Evolutionary conservation across 208 protist species (phyloP), one percentile per base, ranked within the genome.

Genomic region (Trypanosoma theileri): DNA sequence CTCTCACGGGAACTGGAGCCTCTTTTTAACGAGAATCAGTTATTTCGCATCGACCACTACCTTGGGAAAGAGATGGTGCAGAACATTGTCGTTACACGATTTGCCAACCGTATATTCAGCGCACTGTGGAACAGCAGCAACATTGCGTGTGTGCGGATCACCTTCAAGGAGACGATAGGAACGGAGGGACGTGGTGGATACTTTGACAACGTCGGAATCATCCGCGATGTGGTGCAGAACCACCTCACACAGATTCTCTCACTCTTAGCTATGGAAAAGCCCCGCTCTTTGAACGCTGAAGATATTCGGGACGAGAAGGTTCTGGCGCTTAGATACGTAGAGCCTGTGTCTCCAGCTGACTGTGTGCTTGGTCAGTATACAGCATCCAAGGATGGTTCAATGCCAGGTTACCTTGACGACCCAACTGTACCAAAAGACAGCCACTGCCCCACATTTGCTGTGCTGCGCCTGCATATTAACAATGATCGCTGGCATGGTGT

Each of bases 41-140:
- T 98, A 28, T 98, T 92, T 78, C 84, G 95, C 19, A 98, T 98
- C 44, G 96, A 98, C 68, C 96, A 98, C 76, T 98, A 97, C 71
- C 79, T 98, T 0, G 94, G 92, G 6, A 98, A 98, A 81, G 93
- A 98, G 64, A 96, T 97, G 79, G 93, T 98, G 19, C 91, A 97
- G 71, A 98, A 98, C 74, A 88, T 98, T 46, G 70, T 98, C 61
- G 88, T 88, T 4, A 88, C 96, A 19, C 84, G 96, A 55, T 98
- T 97, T 54, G 92, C 93, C 26, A 98, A 98, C 69, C 84, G 86
- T 35, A 86, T 97, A 28, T 97, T 97, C 76, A 85, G 86, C 60
- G 57, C 92, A 14, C 11, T 97, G 0, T 98, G 94, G 93, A 96
- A 97, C 77, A 77, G 77, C 46, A 80, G 77, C 58, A 89, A 94